phyloP scores from a whole-genome alignment of 192 early-diverging fungal genomes.

The Endogone sp. region DNA sequence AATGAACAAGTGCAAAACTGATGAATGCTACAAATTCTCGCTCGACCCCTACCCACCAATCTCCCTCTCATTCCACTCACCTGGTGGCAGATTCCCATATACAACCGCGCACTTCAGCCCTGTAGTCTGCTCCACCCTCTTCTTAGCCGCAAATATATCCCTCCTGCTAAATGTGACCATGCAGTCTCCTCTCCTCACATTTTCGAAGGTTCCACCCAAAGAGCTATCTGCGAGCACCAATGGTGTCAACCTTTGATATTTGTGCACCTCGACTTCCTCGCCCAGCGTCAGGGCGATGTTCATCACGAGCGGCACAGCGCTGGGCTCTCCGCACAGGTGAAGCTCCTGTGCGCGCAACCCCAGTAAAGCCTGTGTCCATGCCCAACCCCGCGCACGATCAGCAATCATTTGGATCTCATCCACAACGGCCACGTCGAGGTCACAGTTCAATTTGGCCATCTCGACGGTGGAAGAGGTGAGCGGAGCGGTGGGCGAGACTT shows the following conservation, averaged over 20 bases:
- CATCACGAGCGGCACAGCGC: conserved; percentile 77
- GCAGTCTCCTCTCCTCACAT: conserved; percentile 77
- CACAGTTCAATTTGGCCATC: conserved; percentile 63
- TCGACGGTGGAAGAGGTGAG: conserved; percentile 83
- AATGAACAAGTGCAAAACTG: no score
- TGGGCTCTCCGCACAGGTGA: conserved; percentile 91
- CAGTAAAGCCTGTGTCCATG: conserved; percentile 89
- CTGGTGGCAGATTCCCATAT: conserved; percentile 91
- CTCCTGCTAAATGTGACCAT: conserved; percentile 87
- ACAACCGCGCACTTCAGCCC: conserved; percentile 82
- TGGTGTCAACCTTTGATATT: conserved; percentile 74
- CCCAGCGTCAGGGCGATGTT: conserved; percentile 63
- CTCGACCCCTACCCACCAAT: neutral
- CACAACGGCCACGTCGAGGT: conserved; percentile 81
- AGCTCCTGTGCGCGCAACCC: conserved; percentile 77
- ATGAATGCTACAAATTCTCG: no score
- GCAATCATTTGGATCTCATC: conserved; percentile 98
- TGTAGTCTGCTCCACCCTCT: conserved; percentile 69
- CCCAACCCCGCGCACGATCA: conserved; percentile 86
- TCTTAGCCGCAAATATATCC: conserved; percentile 76
- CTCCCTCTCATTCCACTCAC: conserved; percentile 16
- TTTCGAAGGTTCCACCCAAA: conserved; percentile 49
- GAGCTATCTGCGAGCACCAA: conserved; percentile 52
- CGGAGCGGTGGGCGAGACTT: conserved; percentile 36
- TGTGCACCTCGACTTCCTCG: conserved; percentile 76